These are phyloP conservation scores for Tylopilus subfusipes DNA, from an alignment of 768 basidiomycete genomes.

Conservation along the genomic window DNA sequence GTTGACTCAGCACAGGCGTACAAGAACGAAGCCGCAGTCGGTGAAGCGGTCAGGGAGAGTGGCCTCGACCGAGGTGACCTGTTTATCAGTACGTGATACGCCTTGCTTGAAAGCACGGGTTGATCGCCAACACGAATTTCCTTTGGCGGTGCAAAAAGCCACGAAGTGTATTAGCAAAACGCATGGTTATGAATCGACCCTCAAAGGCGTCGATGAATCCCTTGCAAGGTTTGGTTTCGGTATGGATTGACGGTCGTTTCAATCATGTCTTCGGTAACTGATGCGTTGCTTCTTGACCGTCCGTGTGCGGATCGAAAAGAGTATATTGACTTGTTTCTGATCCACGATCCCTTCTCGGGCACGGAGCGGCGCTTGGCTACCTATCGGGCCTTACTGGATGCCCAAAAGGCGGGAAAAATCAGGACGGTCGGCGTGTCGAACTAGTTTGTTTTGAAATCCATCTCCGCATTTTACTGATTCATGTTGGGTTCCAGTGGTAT, in stretches of 20 bases:
- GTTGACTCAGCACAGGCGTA: constrained; percentile 73
- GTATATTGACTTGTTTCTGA: constrained; percentile 73
- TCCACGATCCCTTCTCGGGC: constrained; percentile 70
- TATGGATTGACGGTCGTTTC: constrained; percentile 27
- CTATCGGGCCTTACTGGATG: constrained; percentile 65
- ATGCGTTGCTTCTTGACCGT: not conserved
- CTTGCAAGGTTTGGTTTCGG: constrained; percentile 58
- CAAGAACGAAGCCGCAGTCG: constrained; percentile 60
- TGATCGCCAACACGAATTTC: constrained; percentile 2
- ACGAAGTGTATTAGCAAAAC: constrained; percentile 57
- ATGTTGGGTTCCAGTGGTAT: constrained; percentile 45
- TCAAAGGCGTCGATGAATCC: constrained; percentile 57
- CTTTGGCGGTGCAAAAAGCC: constrained; percentile 38
- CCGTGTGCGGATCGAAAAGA: constrained; percentile 31
- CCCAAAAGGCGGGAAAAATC: constrained; percentile 62
- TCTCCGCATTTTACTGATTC: not conserved
- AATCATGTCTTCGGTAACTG: constrained; percentile 10
- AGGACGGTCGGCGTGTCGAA: constrained; percentile 80
- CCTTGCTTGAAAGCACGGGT: not conserved
- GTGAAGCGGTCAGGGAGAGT: constrained; percentile 54
- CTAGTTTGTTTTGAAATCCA: constrained; percentile 47
- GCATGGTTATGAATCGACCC: constrained; percentile 62
- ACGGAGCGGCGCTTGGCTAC: constrained; percentile 62
- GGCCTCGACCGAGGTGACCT: constrained; percentile 55
- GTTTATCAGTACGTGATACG: constrained; percentile 58